Conservation (phyloP, 805 yeast species). For the Candida chilensis region DNA sequence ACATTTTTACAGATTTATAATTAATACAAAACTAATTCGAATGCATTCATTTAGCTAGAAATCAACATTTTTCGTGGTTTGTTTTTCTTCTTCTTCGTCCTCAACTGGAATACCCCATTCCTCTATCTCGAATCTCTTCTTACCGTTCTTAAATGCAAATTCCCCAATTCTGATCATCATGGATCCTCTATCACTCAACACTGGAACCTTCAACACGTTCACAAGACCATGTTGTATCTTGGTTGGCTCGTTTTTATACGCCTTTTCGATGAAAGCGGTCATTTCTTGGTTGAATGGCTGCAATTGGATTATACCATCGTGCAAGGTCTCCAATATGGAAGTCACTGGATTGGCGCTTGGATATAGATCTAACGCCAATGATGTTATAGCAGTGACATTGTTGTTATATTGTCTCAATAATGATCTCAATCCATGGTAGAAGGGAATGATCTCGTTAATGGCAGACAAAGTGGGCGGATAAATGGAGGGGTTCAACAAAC, state of each 20-base stretch:
- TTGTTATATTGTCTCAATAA: slow-evolving; percentile 35
- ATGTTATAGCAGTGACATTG: slow-evolving; percentile 40
- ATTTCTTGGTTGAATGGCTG: slow-evolving; percentile 78
- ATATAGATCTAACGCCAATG: slow-evolving; percentile 59
- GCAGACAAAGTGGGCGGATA: slow-evolving; percentile 44
- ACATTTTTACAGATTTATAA: too few relatives aligned
- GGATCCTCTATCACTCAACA: slow-evolving; percentile 64
- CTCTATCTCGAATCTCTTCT: slow-evolving; percentile 76
- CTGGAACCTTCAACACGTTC: slow-evolving; percentile 65
- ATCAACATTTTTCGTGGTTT: slow-evolving; percentile 24
- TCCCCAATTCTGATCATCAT: slow-evolving; percentile 73
- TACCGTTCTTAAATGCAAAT: slow-evolving; percentile 79
- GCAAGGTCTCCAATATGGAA: slow-evolving; percentile 42
- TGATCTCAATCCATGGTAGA: slow-evolving; percentile 50
- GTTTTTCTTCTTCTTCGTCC: slow-evolving; percentile 44
- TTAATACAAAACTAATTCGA: slow-evolving; percentile 1
- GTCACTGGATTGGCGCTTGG: slow-evolving; percentile 42
- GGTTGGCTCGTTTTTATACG: slow-evolving; percentile 62
- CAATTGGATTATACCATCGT: slow-evolving; percentile 63
- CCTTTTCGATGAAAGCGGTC: slow-evolving; percentile 54
- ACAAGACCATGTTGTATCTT: slow-evolving; percentile 82
- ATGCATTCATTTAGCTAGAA: slow-evolving; percentile 12
- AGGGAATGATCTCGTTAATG: slow-evolving; percentile 43
- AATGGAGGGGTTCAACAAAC: slow-evolving; percentile 70
- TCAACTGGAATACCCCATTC: slow-evolving; percentile 98